Conservation (phyloP, 2,329 filamentous ascomycete genomes). For the Monosporascus sp. region DNA sequence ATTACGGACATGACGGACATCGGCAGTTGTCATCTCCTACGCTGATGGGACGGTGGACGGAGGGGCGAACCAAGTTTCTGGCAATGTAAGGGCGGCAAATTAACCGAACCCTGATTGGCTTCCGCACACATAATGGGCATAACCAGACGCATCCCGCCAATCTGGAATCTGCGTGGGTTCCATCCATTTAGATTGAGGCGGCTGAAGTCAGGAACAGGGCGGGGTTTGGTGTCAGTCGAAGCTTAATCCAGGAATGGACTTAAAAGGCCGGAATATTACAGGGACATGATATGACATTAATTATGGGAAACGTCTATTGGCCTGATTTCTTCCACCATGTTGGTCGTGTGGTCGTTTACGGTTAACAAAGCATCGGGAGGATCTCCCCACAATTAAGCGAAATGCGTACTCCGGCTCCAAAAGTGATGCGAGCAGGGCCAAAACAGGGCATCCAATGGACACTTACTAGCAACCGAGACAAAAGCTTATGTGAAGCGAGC, state of each 20-base stretch:
- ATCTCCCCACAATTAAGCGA: no score
- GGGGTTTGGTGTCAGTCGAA: constrained; percentile 5
- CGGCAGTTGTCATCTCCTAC: constrained; percentile 13
- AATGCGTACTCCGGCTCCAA: no score
- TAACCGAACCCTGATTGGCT: constrained; percentile 13
- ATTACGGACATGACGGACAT: constrained; percentile 2
- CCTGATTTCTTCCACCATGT: no score
- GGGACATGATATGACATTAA: constrained; percentile 1
- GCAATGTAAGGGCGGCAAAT: constrained; percentile 10
- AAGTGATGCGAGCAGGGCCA: no score
- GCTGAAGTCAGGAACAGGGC: constrained; percentile 13
- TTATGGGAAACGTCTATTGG: not conserved
- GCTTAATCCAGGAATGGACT: constrained; percentile 4
- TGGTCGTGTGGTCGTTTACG: no score
- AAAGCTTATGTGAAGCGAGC: no score
- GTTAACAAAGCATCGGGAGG: no score
- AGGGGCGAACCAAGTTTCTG: constrained; percentile 13
- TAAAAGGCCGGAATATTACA: constrained; percentile 5
- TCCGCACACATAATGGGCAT: constrained; percentile 7
- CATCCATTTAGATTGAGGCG: constrained; percentile 12
- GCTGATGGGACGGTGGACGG: constrained; percentile 2
- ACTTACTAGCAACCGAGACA: no score
- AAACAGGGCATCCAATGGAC: no score
- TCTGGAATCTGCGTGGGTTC: constrained; percentile 8
- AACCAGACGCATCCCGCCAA: constrained; percentile 11